phyloP scores from a whole-genome alignment of 2,329 filamentous ascomycete species.

The Colletotrichum endophyticum region DNA sequence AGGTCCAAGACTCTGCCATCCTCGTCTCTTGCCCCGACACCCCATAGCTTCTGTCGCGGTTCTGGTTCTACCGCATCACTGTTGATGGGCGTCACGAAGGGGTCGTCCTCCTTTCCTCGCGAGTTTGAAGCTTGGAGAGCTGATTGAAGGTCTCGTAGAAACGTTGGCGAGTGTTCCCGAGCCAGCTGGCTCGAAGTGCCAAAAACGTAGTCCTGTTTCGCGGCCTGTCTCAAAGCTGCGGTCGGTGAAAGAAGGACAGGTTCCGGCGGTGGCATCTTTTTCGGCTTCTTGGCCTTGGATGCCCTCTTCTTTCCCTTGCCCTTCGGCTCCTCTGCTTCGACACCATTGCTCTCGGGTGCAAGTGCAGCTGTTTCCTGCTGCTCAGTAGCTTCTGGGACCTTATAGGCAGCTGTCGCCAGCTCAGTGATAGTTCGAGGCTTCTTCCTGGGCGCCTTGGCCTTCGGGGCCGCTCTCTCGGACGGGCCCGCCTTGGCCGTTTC shows the following conservation, averaged over 20 bases:
- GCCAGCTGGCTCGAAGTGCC: slow-evolving; percentile 86
- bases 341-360: slow-evolving; percentile 21
- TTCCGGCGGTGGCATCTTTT: slow-evolving; percentile 38
- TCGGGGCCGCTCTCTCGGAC: slow-evolving; percentile 37
- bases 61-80: slow-evolving; percentile 41
- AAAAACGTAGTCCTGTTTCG: slow-evolving; percentile 79
- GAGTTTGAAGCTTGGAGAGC: slow-evolving; percentile 65
- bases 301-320: slow-evolving; percentile 34
- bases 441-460: slow-evolving; percentile 65
- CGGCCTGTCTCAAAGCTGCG: slow-evolving; percentile 69
- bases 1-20: slow-evolving; percentile 69
- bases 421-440: slow-evolving; percentile 81
- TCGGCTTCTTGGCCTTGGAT: slow-evolving; percentile 44
- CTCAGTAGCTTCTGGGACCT: slow-evolving; percentile 39
- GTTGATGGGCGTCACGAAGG: slow-evolving; percentile 43
- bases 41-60: slow-evolving; percentile 64
- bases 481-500: slow-evolving; percentile 28
- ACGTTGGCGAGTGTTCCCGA: slow-evolving; percentile 71
- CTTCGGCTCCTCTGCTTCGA: slow-evolving; percentile 34
- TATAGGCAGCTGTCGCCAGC: slow-evolving; percentile 75
- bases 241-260: slow-evolving; percentile 69
- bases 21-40: slow-evolving; percentile 69
- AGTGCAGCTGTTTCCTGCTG: slow-evolving; percentile 29
- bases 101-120: slow-evolving; percentile 35
- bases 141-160: slow-evolving; percentile 65